Percentiles rank a stretch among this genome's conserved stretches.
Evolutionary conservation across 495 filamentous ascomycete species (phyloP).

Genomic region (Apodospora peruviana): DNA sequence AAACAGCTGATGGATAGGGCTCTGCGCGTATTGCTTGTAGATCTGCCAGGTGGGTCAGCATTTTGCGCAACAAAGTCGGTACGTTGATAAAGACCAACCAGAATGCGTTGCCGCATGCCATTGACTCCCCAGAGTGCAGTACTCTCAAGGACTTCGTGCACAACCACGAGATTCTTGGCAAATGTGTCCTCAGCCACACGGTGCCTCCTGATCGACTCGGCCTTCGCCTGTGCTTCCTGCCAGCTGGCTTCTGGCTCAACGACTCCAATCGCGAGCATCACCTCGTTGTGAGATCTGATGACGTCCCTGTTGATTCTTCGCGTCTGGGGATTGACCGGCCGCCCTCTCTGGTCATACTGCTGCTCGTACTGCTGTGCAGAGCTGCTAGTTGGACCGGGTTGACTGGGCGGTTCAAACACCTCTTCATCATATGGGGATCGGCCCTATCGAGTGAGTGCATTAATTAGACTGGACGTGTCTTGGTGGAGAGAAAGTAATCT

Average conservation of each 20-base stretch:
- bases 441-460: too few species aligned
- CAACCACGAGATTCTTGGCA: conserved; percentile 31
- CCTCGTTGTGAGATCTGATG: conserved; percentile 52
- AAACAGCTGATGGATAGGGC: conserved; percentile 22
- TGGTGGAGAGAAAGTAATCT: not conserved
- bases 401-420: conserved; percentile 37
- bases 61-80: not conserved
- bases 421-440: conserved; percentile 68
- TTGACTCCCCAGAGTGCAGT: conserved; percentile 47
- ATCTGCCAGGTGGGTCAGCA: conserved; percentile 23
- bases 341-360: conserved; percentile 65
- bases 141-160: conserved; percentile 33
- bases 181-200: conserved; percentile 33
- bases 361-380: conserved; percentile 27
- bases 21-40: conserved; percentile 40
- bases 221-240: conserved; percentile 23
- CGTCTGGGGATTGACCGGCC: conserved; percentile 57
- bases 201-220: conserved; percentile 16
- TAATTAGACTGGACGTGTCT: too few species aligned
- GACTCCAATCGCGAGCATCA: conserved; percentile 51
- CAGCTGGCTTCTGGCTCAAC: conserved; percentile 39
- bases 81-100: conserved; percentile 26
- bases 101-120: conserved; percentile 44
- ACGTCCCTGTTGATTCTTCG: conserved; percentile 44
- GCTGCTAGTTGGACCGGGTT: conserved; percentile 19